A percentile compares a stretch with the other conserved stretches of the same genome.
phyloP scores from a whole-genome alignment of 805 yeast species.

The Saturnispora diversa region DNA sequence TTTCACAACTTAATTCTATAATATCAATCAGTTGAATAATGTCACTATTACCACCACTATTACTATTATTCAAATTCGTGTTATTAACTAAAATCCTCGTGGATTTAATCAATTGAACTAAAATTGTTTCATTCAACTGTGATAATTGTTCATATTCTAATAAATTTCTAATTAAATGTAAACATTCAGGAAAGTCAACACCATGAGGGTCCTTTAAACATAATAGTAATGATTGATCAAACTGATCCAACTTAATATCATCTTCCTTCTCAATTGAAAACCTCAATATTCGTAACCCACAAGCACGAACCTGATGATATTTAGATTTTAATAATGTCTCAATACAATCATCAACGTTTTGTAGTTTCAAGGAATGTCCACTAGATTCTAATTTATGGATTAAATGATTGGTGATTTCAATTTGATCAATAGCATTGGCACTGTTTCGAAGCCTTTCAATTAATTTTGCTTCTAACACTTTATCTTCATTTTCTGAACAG shows the following conservation, averaged over 20 bases:
- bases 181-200: slow-evolving; percentile 10
- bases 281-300: slow-evolving; percentile 12
- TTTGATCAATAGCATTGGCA: slow-evolving; percentile 4
- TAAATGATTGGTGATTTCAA: slow-evolving; percentile 10
- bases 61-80: not conserved
- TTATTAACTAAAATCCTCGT: too few relatives aligned
- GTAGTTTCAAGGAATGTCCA: not conserved
- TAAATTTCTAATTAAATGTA: slow-evolving; percentile 9
- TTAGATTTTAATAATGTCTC: slow-evolving; percentile 6
- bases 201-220: slow-evolving; percentile 6
- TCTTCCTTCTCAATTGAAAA: slow-evolving; percentile 4
- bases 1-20: slow-evolving; percentile 10
- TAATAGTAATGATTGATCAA: not conserved
- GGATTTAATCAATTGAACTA: slow-evolving; percentile 1
- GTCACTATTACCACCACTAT: not conserved
- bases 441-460: not conserved
- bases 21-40: not conserved
- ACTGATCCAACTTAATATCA: slow-evolving; percentile 3
- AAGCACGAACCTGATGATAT: slow-evolving; percentile 5
- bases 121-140: not conserved
- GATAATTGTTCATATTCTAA: slow-evolving; percentile 1
- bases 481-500: too few relatives aligned
- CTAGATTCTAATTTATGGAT: not conserved
- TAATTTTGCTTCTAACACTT: not conserved
- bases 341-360: not conserved